Base-by-base conservation (phyloP, 2,329 filamentous ascomycete species). In the Tolypocladium cylindrosporum region DNA sequence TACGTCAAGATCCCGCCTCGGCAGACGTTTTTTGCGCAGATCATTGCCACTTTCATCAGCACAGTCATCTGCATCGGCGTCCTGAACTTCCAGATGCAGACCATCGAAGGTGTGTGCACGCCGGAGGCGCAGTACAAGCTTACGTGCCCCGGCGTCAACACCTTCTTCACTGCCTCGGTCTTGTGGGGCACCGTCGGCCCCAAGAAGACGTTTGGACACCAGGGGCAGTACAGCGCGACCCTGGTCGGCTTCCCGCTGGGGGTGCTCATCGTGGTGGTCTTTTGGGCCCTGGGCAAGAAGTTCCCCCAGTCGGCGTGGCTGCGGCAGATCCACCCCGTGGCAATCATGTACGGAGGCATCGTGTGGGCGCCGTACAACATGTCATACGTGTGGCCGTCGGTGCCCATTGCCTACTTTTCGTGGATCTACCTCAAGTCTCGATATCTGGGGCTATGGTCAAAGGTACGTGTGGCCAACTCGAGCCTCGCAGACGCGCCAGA, bases 1-100 rank as follows among this genome's bases (percentile, higher is more conserved):
- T 84, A 84, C 67, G 76, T 82, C 71, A 84, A 84, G 71, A 83
- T 86, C 21, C 82, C 83, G 6, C 83, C 83, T 0, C 77, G 79
- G 13, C 77, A 83, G 37, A 81, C 82, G 4, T 86, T 86, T 62
- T 70, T 74, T 27, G 82, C 81, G 1, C 83, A 86, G 68, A 80
- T 85, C 65, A 71, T 80, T 11, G 81, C 82, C 40, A 85, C 80
- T 2, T 71, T 84, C 24, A 69, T 82, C 24, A 79, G 77, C 54
- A 80, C 77, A 1, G 71, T 82, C 52, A 75, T 81, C 48, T 79
- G 76, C 60, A 75, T 77, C 4, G 78, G 75, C 16, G 75, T 82
- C 1, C 67, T 78, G 55, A 76, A 77, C 61, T 78, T 77, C 65
- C 78, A 80, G 65, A 74, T 81, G 69, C 74, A 72, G 48, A 67